Percentiles rank a stretch among this genome's conserved stretches.
phyloP scores from a whole-genome alignment of 2,329 filamentous ascomycete species.

The Eutypa lata region DNA sequence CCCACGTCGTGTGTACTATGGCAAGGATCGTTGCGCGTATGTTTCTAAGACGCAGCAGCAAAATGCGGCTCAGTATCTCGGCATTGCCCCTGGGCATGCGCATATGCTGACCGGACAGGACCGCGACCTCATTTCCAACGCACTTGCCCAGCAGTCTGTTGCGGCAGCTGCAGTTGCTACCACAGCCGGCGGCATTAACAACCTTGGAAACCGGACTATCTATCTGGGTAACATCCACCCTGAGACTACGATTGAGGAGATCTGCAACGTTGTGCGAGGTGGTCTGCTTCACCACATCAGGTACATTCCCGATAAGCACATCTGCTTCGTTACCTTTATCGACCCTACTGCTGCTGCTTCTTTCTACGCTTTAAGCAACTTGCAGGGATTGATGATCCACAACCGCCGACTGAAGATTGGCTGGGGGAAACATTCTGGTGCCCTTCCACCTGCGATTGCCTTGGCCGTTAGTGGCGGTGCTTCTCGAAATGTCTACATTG shows the following conservation, averaged over 20 bases:
- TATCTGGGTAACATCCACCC: conserved; percentile 99
- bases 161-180: conserved; percentile 95
- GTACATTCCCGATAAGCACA: conserved; percentile 99
- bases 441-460: conserved; percentile 91
- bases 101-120: conserved; percentile 96
- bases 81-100: conserved; percentile 93
- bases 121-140: conserved; percentile 93
- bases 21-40: conserved; percentile 97
- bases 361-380: conserved; percentile 95
- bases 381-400: conserved; percentile 98
- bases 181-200: conserved; percentile 93
- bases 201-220: conserved; percentile 94
- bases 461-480: conserved; percentile 94
- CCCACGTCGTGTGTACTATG: conserved; percentile 94
- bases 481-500: conserved; percentile 97
- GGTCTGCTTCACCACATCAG: conserved; percentile 96
- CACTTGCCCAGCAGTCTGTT: conserved; percentile 94
- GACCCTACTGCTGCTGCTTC: conserved; percentile 96
- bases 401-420: conserved; percentile 97
- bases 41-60: conserved; percentile 99
- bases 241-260: conserved; percentile 98
- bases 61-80: conserved; percentile 96
- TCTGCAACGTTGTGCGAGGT: conserved; percentile 96
- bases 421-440: conserved; percentile 98
- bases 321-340: conserved; percentile 99